phyloP scores from a whole-genome alignment of 208 protist genomes.

The Acanthamoeba pearcei region DNA sequence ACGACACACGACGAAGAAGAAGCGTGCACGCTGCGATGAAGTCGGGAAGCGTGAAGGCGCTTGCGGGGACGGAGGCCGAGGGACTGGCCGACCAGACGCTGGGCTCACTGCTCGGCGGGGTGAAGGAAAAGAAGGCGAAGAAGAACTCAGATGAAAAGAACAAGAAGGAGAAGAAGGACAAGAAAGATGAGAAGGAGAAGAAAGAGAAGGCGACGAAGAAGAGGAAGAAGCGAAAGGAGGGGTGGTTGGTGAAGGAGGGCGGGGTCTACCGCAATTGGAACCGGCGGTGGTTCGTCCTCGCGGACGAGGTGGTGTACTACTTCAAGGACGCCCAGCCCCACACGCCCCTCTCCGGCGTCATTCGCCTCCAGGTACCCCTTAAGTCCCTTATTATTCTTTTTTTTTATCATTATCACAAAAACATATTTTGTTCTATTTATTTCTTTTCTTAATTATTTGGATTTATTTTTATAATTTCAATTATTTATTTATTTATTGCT shows the following conservation, averaged over 20 bases:
- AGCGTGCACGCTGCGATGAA: not conserved
- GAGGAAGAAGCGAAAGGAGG: slow-evolving; percentile 2
- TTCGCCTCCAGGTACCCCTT: slow-evolving; percentile 35
- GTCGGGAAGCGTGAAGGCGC: slow-evolving; percentile 29
- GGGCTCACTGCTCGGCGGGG: not conserved
- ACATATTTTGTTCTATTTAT: too few species aligned
- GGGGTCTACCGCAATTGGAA: slow-evolving; percentile 63
- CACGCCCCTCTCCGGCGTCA: not conserved
- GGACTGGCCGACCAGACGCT: not conserved
- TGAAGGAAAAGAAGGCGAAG: not conserved
- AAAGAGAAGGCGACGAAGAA: not conserved
- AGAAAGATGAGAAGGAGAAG: not conserved
- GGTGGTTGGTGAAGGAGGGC: slow-evolving; percentile 68
- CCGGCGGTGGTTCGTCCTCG: slow-evolving; percentile 49
- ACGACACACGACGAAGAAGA: not conserved
- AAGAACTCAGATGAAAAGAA: not conserved
- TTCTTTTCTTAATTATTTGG: too few species aligned
- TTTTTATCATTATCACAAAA: too few species aligned
- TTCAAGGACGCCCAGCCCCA: slow-evolving; percentile 42
- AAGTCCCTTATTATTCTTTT: too few species aligned
- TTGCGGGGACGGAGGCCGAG: not conserved
- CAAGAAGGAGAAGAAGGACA: not conserved
- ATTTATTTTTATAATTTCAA: not conserved
- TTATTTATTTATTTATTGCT: not conserved
- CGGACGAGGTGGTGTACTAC: slow-evolving; percentile 17